phyloP scores from a whole-genome alignment of 139 green algal genomes.

The Spirogloea muscicola region DNA sequence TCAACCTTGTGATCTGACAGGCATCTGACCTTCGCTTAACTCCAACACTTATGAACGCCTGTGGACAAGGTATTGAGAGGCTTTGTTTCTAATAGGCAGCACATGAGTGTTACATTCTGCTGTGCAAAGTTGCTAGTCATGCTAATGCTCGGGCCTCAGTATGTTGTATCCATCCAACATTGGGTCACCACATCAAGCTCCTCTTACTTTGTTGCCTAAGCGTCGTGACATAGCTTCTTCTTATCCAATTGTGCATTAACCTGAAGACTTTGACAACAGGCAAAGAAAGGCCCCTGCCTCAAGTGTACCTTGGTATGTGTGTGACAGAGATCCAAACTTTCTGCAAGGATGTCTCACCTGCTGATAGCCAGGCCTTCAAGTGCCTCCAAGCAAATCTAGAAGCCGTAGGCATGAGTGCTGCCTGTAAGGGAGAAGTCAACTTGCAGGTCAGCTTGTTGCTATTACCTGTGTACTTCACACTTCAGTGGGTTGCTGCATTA shows the following conservation, averaged over 20 bases:
- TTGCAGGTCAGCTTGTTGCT: no score
- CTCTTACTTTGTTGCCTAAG: not conserved
- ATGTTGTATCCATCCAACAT: no score
- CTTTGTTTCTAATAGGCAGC: not conserved
- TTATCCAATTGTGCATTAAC: not conserved
- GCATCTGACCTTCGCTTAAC: conserved; percentile 33
- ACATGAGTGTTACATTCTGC: not conserved
- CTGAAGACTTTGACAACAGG: not conserved
- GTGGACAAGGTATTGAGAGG: conserved; percentile 1
- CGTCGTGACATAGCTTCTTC: not conserved
- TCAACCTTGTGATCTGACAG: no score
- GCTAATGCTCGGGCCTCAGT: not conserved
- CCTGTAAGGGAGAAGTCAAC: conserved; percentile 45
- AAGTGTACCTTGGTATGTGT: no score
- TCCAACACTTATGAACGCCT: conserved; percentile 36
- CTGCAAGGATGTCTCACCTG: conserved; percentile 9
- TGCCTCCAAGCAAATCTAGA: conserved; percentile 36
- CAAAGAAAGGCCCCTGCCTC: no score
- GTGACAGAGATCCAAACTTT: conserved; percentile 29
- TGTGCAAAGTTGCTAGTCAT: not conserved
- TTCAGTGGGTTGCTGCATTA: no score
- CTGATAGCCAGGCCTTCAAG: conserved; percentile 28
- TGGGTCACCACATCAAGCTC: not conserved
- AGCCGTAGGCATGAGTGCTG: conserved; percentile 23
- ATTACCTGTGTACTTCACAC: no score